A percentile compares a stretch with the other conserved stretches of the same genome.
Conservation (phyloP, 371 early-diverging fungal genomes). For the Amoeboaphelidium protococcarum region DNA sequence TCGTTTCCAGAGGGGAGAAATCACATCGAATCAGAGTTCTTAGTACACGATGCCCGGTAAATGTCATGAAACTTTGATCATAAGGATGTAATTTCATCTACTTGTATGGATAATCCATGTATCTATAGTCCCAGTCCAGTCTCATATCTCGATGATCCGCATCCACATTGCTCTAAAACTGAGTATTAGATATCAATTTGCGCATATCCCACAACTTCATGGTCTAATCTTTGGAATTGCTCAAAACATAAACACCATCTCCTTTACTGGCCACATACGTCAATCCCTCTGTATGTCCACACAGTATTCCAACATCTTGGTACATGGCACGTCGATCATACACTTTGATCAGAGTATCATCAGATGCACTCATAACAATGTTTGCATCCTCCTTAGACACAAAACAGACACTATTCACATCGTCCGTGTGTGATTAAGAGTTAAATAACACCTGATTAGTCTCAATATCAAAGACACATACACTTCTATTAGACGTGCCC, state of each 20-base stretch:
- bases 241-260: conserved; percentile 11
- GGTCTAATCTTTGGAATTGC: conserved; percentile 22
- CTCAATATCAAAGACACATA: too few species aligned
- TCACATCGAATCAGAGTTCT: conserved; percentile 35
- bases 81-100: conserved; percentile 11
- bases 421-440: too few species aligned
- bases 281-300: conserved; percentile 37
- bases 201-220: conserved; percentile 39
- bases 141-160: background rate
- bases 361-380: too few species aligned
- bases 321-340: too few species aligned
- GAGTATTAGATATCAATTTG: background rate
- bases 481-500: too few species aligned
- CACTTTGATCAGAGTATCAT: too few species aligned
- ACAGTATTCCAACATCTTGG: conserved; percentile 26
- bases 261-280: conserved; percentile 21
- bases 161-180: background rate
- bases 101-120: conserved; percentile 5
- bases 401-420: too few species aligned
- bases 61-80: conserved; percentile 25
- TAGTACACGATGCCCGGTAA: conserved; percentile 20
- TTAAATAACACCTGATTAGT: too few species aligned
- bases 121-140: conserved; percentile 12
- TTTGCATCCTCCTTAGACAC: too few species aligned
- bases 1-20: conserved; percentile 22